Base-by-base conservation (phyloP, 257 asterid genomes). In the Salvia splendens region DNA sequence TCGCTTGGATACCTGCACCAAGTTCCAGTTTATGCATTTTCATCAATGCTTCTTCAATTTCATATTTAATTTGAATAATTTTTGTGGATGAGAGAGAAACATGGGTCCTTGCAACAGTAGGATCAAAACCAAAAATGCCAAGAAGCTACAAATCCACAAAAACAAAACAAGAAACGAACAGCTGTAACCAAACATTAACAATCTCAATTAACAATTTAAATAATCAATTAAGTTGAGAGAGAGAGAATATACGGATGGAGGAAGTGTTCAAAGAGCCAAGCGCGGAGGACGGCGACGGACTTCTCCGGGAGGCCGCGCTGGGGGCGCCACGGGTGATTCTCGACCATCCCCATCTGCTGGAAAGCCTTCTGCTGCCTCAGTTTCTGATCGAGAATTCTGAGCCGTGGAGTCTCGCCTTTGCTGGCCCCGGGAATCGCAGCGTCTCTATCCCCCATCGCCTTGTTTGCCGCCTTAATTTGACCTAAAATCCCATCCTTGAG, bases 211-310 rank as follows among this genome's bases (percentile, higher is more conserved):
- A 47, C 67, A 43, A 43, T 20, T 20, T 20, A 20, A 20, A 20
- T 20, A 20, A 20, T 20, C 24, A 20, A 20, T 20, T 20, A 20
- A 20, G 24, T 7, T 1, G 36, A 33, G 36, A 33, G 7, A 41
- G 10, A 40, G 15, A 10, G 15, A n/a, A 60, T 8, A 74, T 83
- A 91, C 97, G 98, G 98, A 79, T 92, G 95, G 7, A 92, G 88
- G 70, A 92, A 92, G 87, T 92, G 98, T 51, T 92, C 98, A 70
- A 92, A 92, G 42, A 92, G 96, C 98, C 98, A 92, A 7, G 97
- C 96, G 0, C 98, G 91, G 35, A 80, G 84, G 11, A 80, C 72
- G 33, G 92, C 85, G 2, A 92, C 97, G 2, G 98, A 78, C 70
- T 94, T 65, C 24, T 92, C 97, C 5, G 98, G 98, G 4, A 92